Evolutionary conservation across 495 filamentous ascomycete genomes (phyloP).

Genomic region (Talaromyces liani): DNA sequence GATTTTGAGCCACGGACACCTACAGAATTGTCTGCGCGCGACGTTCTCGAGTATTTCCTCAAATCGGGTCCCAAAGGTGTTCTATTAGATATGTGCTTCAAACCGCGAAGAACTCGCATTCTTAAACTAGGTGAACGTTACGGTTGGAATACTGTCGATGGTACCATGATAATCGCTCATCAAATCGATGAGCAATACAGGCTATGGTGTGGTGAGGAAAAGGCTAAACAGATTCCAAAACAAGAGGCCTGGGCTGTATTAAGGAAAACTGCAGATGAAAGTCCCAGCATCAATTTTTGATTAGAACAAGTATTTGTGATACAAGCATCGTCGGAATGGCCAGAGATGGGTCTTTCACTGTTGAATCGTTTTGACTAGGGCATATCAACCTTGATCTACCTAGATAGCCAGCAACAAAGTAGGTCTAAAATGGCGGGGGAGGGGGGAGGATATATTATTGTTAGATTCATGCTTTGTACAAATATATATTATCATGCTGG

Average conservation of each 20-base stretch:
- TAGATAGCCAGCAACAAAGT: no score
- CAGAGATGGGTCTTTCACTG: background rate
- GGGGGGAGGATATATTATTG: no score
- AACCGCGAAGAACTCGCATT: slow-evolving; percentile 55
- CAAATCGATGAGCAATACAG: slow-evolving; percentile 61
- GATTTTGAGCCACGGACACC: slow-evolving; percentile 50
- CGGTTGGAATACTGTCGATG: slow-evolving; percentile 55
- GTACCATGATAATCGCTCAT: slow-evolving; percentile 59
- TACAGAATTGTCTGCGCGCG: slow-evolving; percentile 41
- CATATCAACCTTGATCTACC: no score
- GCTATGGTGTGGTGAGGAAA: slow-evolving; percentile 46
- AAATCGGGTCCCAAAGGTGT: slow-evolving; percentile 42
- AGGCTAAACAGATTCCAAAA: slow-evolving; percentile 37
- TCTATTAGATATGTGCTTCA: slow-evolving; percentile 68
- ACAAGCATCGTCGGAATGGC: background rate
- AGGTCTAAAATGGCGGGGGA: no score
- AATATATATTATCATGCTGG: no score
- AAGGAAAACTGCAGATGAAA: slow-evolving; percentile 25
- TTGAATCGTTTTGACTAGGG: background rate
- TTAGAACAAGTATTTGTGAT: background rate
- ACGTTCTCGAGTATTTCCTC: slow-evolving; percentile 45
- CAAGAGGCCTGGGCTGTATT: slow-evolving; percentile 40
- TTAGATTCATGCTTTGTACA: no score
- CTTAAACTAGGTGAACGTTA: slow-evolving; percentile 38
- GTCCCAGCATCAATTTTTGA: slow-evolving; percentile 20